A percentile compares a stretch with the other conserved stretches of the same genome.
Evolutionary conservation across 2,329 filamentous ascomycete genomes (phyloP).

Genomic region (Alternaria arborescens): DNA sequence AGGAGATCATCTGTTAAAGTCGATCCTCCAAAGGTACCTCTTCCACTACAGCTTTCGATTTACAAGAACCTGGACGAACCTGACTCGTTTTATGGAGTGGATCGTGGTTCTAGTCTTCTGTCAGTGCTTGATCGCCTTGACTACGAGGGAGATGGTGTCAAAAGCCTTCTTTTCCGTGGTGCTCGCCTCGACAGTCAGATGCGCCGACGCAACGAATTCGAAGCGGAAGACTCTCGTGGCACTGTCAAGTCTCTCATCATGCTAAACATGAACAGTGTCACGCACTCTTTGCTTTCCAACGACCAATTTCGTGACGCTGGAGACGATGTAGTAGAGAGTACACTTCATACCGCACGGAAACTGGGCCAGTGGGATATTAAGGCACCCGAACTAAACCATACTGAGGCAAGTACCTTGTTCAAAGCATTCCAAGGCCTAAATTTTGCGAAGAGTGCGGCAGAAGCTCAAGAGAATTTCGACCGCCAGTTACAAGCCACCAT

Average conservation of each 20-base stretch:
- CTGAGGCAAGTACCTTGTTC: constrained; percentile 76
- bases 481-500: constrained; percentile 64
- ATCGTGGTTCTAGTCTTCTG: constrained; percentile 77
- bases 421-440: constrained; percentile 82
- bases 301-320: constrained; percentile 69
- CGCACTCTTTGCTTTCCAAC: constrained; percentile 77
- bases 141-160: constrained; percentile 86
- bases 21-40: constrained; percentile 60
- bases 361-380: constrained; percentile 93
- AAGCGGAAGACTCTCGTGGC: constrained; percentile 69
- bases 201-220: constrained; percentile 65
- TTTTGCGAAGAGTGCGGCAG: constrained; percentile 65
- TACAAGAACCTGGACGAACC: constrained; percentile 95
- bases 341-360: constrained; percentile 80
- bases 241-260: constrained; percentile 80
- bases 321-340: constrained; percentile 70
- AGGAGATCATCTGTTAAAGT: constrained; percentile 68
- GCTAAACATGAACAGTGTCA: constrained; percentile 85
- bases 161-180: constrained; percentile 88
- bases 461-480: constrained; percentile 68
- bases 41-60: constrained; percentile 77
- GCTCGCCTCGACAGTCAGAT: constrained; percentile 90
- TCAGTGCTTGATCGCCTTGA: constrained; percentile 84
- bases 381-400: constrained; percentile 69
- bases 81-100: constrained; percentile 92